Base-by-base conservation (phyloP, 768 basidiomycete species). In the Royoungia palumana region DNA sequence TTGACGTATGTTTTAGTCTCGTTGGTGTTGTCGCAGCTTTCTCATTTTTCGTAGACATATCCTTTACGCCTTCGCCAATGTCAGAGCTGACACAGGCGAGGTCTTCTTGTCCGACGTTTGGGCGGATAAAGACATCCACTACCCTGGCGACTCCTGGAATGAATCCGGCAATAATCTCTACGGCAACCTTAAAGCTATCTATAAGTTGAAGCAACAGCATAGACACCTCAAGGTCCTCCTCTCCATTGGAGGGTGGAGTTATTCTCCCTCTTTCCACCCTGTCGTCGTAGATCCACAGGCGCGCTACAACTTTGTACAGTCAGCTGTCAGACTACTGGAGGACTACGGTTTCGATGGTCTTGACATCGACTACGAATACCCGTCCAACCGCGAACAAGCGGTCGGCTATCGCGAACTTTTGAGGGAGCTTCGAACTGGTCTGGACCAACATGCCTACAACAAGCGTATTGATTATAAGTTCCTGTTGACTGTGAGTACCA, bases 81-180 rank as follows among this genome's bases (percentile, higher is more conserved):
- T 98, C 58, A 82, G 79, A 57, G 70, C 84, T 17, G 89, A 91
- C 50, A 78, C 84, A 1, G 95, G 95, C 35, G 89, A 91, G 61
- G 94, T 97, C 17, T 70, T 80, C 60, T 69, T 98, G 45, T 94
- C 92, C 32, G 96, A 99, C 59, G 66, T 75, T 2, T 98, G 95
- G 95, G 86, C 94, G 0, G 96, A 99, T 73, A 82, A 94, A 61
- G 92, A 98, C 64, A 98, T 98, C 39, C 96, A 98, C 65, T 94
- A 95, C 65, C 84, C 87, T 0, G 89, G 87, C 8, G 96, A 99
- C 68, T 87, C 86, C 5, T 99, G 96, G 96, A 87, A 94, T 56
- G 95, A 98, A 45, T 65, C 64, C 22, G 94, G 93, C 37, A 85
- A 77, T 54, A 96, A 98, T 67, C 80, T 98, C 16, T 98, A 95